phyloP scores from a whole-genome alignment of 2,329 filamentous ascomycete genomes.

The Botrytis pseudocinerea region DNA sequence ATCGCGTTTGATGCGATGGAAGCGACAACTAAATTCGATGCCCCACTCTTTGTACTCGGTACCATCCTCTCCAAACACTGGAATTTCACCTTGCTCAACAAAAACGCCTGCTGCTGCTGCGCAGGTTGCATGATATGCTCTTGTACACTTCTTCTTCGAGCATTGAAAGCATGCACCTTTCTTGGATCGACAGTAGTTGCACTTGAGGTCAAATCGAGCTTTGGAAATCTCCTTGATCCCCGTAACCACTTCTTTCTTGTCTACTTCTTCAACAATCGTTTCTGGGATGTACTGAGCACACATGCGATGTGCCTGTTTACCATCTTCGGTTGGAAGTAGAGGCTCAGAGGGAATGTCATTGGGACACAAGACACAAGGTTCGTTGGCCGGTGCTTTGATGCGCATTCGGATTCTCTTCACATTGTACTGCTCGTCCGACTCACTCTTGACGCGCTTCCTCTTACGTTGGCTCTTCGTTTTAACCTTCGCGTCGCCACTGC shows the following conservation, averaged over 20 bases:
- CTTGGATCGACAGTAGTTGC: slow-evolving; percentile 90
- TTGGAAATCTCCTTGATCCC: slow-evolving; percentile 83
- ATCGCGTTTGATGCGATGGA: slow-evolving; percentile 85
- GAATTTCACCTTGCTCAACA: slow-evolving; percentile 81
- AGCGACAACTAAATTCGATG: slow-evolving; percentile 91
- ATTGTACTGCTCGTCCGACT: slow-evolving; percentile 40
- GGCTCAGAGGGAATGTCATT: slow-evolving; percentile 82
- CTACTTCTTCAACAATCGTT: slow-evolving; percentile 72
- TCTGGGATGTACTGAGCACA: slow-evolving; percentile 92
- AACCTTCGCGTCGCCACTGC: slow-evolving; percentile 69
- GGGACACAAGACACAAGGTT: slow-evolving; percentile 88
- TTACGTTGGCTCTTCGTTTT: slow-evolving; percentile 58
- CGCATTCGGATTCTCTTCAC: slow-evolving; percentile 78
- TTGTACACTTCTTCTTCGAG: slow-evolving; percentile 88
- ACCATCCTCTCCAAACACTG: slow-evolving; percentile 85
- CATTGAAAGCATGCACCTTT: slow-evolving; percentile 97
- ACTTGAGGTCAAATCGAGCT: slow-evolving; percentile 86
- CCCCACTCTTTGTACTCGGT: slow-evolving; percentile 90
- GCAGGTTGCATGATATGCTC: slow-evolving; percentile 93
- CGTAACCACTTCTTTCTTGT: slow-evolving; percentile 70
- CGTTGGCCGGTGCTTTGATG: slow-evolving; percentile 66
- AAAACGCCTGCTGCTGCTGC: slow-evolving; percentile 89
- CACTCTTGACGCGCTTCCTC: slow-evolving; percentile 61
- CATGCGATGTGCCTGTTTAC: slow-evolving; percentile 80
- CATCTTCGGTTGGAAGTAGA: slow-evolving; percentile 84